Conservation (phyloP, 352 stramenopile genomes). For the Phytophthora syringae region DNA sequence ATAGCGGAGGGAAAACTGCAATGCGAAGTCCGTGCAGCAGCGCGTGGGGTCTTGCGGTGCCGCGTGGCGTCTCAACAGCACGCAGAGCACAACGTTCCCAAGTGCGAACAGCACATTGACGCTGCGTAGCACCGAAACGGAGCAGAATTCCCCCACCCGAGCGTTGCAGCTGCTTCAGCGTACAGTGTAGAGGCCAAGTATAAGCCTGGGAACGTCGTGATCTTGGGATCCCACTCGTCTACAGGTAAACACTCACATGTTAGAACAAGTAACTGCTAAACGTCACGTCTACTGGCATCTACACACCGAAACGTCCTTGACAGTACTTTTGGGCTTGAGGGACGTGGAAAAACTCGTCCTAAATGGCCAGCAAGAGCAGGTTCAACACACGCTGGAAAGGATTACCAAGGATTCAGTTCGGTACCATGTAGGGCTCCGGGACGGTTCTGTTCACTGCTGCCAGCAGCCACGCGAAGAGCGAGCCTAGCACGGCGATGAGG, state of each 20-base stretch:
- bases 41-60: conserved; percentile 50
- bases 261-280: too few species aligned
- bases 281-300: background rate
- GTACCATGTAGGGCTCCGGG: conserved; percentile 72
- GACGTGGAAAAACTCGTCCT: conserved; percentile 90
- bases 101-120: conserved; percentile 85
- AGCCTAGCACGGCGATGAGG: conserved; percentile 22
- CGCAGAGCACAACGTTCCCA: conserved; percentile 59
- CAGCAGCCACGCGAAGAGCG: conserved; percentile 38
- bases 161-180: conserved; percentile 22
- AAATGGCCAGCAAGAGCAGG: background rate
- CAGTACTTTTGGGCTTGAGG: conserved; percentile 88
- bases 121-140: conserved; percentile 62
- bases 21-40: conserved; percentile 76
- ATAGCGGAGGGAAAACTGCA: conserved; percentile 78
- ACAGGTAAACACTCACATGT: too few species aligned
- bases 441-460: conserved; percentile 45
- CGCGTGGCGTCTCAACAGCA: conserved; percentile 52
- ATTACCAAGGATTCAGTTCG: background rate
- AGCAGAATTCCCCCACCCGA: conserved; percentile 55
- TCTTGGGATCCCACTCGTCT: conserved; percentile 92
- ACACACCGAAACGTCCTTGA: conserved; percentile 64
- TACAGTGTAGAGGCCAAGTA: conserved; percentile 74
- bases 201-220: conserved; percentile 92
- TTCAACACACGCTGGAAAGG: background rate